Evolutionary conservation across 768 basidiomycete species (phyloP), one percentile per base, ranked within the genome.

Genomic region (Hericium rajendrae): DNA sequence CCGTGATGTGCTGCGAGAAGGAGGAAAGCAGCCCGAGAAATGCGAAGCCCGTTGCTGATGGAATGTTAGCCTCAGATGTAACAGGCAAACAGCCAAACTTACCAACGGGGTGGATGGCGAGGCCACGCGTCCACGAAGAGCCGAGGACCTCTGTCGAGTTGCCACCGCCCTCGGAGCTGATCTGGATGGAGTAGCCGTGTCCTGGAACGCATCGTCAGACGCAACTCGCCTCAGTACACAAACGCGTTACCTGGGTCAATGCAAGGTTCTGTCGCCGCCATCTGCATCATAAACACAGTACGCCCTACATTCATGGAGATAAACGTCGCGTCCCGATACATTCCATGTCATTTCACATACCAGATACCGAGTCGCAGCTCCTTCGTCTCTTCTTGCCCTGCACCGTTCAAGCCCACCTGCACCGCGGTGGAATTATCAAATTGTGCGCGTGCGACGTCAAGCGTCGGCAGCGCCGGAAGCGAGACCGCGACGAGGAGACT

Each of bases 91-190:
- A 40, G 24, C 16, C 12, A 51, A 28, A 46, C 53, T 6, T 61
- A 87, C 88, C 88, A 54, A 88, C 80, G 15, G 88, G 87, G 61
- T 88, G 86, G 26, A 88, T 74, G 2, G 81, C 86, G 6, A 91
- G 78, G 4, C 86, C 88, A 40, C 80, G 79, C 6, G 88, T 91
- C 83, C 86, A 88, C 1, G 81, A 76, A 0, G 80, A 63, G 3
- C 69, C 75, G 57, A 88, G 76, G 51, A 32, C 32, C 32, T 32
- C 32, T 8, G 68, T 70, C 18, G 76, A 70, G 41, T 61, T 74
- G 48, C 68, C 32, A 32, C 69, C 22, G 26, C 22, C 15, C 24
- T 51, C 24, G 22, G 65, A 67, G 20, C 71, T 38, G 62, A 75
- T 74, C 20, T 66, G 60, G 60, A 84, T 63, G 48, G 71, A 68